These are phyloP conservation scores for Chlorella vulgaris DNA, from an alignment of 139 green algal species.

Conservation along the genomic window DNA sequence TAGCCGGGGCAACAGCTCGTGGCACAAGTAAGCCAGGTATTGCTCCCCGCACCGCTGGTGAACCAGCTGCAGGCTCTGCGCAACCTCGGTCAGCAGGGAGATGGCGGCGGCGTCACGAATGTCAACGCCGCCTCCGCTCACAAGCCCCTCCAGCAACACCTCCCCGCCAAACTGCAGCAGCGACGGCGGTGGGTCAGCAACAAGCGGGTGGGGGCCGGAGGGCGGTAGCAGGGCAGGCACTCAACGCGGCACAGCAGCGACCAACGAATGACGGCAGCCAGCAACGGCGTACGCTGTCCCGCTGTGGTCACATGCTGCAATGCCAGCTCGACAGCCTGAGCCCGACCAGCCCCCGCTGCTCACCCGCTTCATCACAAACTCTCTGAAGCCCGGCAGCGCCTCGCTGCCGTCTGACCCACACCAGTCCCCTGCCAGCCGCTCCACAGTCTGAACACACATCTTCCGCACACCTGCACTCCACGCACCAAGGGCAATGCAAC, in stretches of 20 bases:
- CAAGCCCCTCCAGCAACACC: conserved; percentile 62
- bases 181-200: background rate
- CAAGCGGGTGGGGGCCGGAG: background rate
- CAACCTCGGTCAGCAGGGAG: conserved; percentile 68
- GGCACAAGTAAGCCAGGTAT: conserved; percentile 59
- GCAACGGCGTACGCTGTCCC: too few relatives aligned
- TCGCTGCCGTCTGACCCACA: conserved; percentile 26
- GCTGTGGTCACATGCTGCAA: background rate
- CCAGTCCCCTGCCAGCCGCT: conserved; percentile 62
- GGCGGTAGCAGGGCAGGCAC: too few relatives aligned
- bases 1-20: conserved; percentile 49
- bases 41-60: conserved; percentile 53
- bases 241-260: too few relatives aligned
- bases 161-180: conserved; percentile 60
- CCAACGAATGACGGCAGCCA: too few relatives aligned
- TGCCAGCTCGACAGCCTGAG: background rate
- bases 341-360: background rate
- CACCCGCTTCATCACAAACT: conserved; percentile 64
- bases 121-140: conserved; percentile 50
- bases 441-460: conserved; percentile 47
- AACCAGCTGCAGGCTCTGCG: conserved; percentile 63
- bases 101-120: conserved; percentile 66
- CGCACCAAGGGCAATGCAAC: too few relatives aligned
- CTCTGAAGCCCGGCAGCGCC: conserved; percentile 60
- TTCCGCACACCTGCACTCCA: conserved; percentile 33